These are phyloP conservation scores for Solanum ossicruentum DNA, from an alignment of 257 asterid genomes.

Conservation along the genomic window DNA sequence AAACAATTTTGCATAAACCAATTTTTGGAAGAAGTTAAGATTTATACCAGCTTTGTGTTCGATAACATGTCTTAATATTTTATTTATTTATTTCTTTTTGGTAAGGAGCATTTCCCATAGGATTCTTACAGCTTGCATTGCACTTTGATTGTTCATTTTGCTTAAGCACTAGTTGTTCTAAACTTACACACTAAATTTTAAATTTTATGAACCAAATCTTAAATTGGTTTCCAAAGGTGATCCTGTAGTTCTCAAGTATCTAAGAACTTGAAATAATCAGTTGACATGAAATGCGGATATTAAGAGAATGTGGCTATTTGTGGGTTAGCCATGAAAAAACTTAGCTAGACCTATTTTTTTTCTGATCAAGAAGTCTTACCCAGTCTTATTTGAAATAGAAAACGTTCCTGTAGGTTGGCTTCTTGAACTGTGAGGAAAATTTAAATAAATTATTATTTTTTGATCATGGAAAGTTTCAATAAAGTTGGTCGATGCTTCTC, in stretches of 20 bases:
- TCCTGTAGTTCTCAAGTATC: neutral
- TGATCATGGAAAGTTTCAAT: neutral
- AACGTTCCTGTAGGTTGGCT: neutral
- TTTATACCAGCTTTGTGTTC: neutral
- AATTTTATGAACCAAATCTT: neutral
- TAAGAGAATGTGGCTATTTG: neutral
- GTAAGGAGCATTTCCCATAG: neutral
- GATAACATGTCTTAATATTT: neutral
- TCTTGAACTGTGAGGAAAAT: neutral
- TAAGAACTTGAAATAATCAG: neutral
- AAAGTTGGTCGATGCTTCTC: neutral
- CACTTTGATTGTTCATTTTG: neutral
- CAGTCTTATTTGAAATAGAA: neutral
- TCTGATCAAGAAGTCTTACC: neutral
- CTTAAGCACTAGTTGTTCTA: neutral
- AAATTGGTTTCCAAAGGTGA: neutral
- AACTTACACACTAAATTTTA: neutral
- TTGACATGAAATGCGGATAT: neutral
- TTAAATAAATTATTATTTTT: neutral
- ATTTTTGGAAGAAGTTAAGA: neutral
- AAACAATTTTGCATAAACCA: neutral
- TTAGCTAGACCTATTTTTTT: neutral
- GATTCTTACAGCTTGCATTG: neutral
- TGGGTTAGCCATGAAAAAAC: neutral
- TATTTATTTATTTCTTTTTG: neutral